These are phyloP conservation scores for Boletellus ananas DNA, from an alignment of 768 basidiomycete genomes.

Conservation along the genomic window DNA sequence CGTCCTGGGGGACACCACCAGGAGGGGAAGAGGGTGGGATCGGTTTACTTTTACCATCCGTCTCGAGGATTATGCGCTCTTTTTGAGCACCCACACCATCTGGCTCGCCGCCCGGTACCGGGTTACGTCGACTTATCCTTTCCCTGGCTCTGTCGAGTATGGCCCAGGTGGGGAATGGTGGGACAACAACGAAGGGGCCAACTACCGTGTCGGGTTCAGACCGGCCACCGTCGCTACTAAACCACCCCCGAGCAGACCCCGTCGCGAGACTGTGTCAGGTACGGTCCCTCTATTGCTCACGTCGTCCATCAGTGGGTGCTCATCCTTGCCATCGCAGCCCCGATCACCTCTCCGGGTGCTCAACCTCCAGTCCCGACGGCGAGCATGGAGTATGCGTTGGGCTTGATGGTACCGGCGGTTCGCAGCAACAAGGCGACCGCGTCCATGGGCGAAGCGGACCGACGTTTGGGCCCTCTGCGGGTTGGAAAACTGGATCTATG, in stretches of 20 bases:
- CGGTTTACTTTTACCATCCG: conserved; percentile 59
- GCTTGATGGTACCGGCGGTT: conserved; percentile 3
- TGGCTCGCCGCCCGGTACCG: conserved; percentile 60
- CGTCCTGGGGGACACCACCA: too few relatives aligned
- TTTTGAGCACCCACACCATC: conserved; percentile 48
- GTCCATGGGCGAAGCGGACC: neutral
- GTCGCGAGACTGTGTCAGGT: conserved; percentile 25
- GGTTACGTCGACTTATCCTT: conserved; percentile 19
- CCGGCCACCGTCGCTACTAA: neutral
- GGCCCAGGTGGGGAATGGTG: conserved; percentile 74
- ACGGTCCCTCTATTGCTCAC: too few relatives aligned
- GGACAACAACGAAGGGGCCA: conserved; percentile 82
- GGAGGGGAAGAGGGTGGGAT: conserved; percentile 44
- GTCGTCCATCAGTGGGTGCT: conserved; percentile 1
- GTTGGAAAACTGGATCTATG: conserved; percentile 27
- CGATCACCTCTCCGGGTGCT: neutral
- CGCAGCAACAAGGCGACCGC: neutral
- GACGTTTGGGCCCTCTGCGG: neutral
- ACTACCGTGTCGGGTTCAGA: conserved; percentile 75
- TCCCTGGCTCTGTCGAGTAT: conserved; percentile 20
- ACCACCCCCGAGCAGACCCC: conserved; percentile 1
- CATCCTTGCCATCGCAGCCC: conserved; percentile 8
- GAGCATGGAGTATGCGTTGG: conserved; percentile 12
- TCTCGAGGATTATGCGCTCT: conserved; percentile 64
- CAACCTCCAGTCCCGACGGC: neutral